Conservation (phyloP, 805 yeast species). For the Suhomyces sp. region DNA sequence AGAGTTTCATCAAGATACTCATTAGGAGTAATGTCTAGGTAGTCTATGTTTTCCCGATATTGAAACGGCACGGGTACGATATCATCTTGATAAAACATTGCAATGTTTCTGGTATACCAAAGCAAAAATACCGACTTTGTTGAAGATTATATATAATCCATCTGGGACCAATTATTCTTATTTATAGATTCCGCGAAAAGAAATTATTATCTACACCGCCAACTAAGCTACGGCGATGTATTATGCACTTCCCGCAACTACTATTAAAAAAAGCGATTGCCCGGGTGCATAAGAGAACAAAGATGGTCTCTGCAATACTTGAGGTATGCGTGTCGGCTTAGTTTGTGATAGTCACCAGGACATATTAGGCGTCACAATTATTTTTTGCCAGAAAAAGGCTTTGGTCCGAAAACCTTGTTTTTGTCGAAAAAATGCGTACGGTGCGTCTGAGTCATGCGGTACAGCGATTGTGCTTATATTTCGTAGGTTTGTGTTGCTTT, state of each 20-base stretch:
- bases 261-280: neutral
- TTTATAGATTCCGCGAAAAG: neutral
- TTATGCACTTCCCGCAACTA: neutral
- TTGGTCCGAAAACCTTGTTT: no score
- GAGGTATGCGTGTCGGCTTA: neutral
- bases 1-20: conserved; percentile 13
- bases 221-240: neutral
- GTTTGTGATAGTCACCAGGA: neutral
- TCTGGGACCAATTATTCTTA: neutral
- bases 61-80: neutral
- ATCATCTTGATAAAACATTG: conserved; percentile 5
- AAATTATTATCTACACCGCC: neutral
- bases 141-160: neutral
- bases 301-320: neutral
- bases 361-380: neutral
- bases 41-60: conserved; percentile 30
- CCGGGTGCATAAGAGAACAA: neutral
- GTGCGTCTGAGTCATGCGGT: neutral
- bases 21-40: conserved; percentile 15
- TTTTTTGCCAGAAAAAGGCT: neutral
- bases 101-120: neutral
- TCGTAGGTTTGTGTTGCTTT: neutral
- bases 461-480: neutral
- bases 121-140: neutral
- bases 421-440: no score